Percentiles rank a stretch among this genome's conserved stretches.
Conservation (phyloP, 2,329 filamentous ascomycete species). For the Hymenoscyphus linearis region DNA sequence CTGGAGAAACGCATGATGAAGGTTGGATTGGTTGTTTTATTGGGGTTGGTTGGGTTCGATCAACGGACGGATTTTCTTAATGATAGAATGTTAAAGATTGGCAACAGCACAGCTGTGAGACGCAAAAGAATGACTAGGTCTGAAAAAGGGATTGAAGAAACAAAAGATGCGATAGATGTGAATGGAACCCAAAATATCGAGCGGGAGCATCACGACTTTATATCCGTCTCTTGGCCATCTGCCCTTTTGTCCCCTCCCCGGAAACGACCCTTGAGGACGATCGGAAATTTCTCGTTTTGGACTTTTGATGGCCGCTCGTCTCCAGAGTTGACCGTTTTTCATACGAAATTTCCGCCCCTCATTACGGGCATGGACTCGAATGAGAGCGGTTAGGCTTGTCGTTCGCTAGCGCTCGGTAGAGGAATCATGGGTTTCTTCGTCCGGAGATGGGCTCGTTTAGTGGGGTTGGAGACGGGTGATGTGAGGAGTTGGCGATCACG, state of each 20-base stretch:
- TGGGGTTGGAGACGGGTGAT: too few relatives aligned
- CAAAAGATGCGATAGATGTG: conserved; percentile 4
- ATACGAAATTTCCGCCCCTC: too few relatives aligned
- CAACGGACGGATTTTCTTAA: neutral
- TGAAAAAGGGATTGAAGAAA: conserved; percentile 8
- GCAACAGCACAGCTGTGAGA: conserved; percentile 6
- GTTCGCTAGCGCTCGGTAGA: too few relatives aligned
- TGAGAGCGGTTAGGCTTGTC: too few relatives aligned
- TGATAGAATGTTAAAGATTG: conserved; percentile 6
- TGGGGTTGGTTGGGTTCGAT: neutral
- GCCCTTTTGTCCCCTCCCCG: too few relatives aligned
- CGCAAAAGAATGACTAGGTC: conserved; percentile 5
- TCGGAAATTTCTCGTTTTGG: neutral
- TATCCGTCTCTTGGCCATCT: neutral
- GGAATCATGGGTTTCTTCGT: too few relatives aligned
- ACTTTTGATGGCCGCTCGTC: too few relatives aligned
- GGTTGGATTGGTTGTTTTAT: too few relatives aligned
- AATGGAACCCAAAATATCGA: conserved; percentile 5
- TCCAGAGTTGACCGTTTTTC: too few relatives aligned
- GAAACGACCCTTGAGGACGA: neutral
- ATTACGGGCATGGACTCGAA: too few relatives aligned
- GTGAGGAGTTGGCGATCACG: too few relatives aligned
- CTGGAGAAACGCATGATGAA: conserved; percentile 22
- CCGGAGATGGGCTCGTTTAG: too few relatives aligned
- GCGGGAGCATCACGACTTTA: neutral